Evolutionary conservation across 768 basidiomycete genomes (phyloP).

Genomic region (Termitomyces sp.): DNA sequence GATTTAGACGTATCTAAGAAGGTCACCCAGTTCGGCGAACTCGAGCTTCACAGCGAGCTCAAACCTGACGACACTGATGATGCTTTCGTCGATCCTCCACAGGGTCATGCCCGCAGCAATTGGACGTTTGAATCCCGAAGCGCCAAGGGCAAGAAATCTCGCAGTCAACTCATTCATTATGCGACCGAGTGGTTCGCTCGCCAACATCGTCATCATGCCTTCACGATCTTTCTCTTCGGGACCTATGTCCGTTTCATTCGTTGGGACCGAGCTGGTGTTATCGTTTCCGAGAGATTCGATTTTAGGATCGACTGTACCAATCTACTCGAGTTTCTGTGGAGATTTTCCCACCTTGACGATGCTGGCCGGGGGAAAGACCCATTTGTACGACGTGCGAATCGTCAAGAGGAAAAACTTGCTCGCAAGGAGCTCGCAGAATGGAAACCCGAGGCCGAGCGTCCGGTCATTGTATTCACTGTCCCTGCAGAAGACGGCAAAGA

Average conservation of each 20-base stretch:
- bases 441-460: not conserved
- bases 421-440: not conserved
- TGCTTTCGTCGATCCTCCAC: conserved; percentile 7
- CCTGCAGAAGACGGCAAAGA: not conserved
- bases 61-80: conserved; percentile 10
- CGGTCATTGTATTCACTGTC: conserved; percentile 9
- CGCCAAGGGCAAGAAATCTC: not conserved
- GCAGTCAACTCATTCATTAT: conserved; percentile 21
- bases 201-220: conserved; percentile 27
- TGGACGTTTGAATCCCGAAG: not conserved
- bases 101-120: not conserved
- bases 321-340: conserved; percentile 28
- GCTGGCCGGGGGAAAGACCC: conserved; percentile 24
- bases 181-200: conserved; percentile 17
- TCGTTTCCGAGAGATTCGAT: conserved; percentile 27
- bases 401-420: conserved; percentile 1
- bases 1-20: not conserved
- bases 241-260: conserved; percentile 25
- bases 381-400: conserved; percentile 15
- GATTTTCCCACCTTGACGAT: conserved; percentile 17
- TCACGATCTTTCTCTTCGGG: conserved; percentile 24
- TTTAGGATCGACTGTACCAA: conserved; percentile 13
- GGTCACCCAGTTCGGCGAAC: conserved; percentile 8
- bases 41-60: conserved; percentile 14
- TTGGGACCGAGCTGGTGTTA: conserved; percentile 29